These are phyloP conservation scores for Microthyrium microscopicum DNA, from an alignment of 2,329 filamentous ascomycete genomes.

Conservation along the genomic window DNA sequence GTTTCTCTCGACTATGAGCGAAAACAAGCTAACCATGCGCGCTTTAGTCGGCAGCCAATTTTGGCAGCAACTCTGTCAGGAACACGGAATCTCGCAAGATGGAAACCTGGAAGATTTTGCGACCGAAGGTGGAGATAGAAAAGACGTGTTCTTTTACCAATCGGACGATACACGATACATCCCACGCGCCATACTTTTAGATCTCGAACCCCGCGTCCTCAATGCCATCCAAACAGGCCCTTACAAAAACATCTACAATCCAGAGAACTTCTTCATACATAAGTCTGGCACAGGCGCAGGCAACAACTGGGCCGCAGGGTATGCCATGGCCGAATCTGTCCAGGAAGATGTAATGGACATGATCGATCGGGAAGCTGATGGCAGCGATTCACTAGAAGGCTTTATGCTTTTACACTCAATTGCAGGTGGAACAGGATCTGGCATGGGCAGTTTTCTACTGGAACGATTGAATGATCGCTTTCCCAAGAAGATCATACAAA, in stretches of 20 bases:
- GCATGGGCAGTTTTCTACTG: constrained; percentile 85
- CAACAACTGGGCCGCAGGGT: constrained; percentile 97
- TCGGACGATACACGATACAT: constrained; percentile 98
- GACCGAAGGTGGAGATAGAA: constrained; percentile 91
- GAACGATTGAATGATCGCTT: constrained; percentile 94
- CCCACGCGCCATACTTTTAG: constrained; percentile 83
- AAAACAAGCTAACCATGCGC: constrained; percentile 17
- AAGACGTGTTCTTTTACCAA: constrained; percentile 98
- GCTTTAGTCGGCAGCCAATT: constrained; percentile 79
- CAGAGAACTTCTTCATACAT: constrained; percentile 95
- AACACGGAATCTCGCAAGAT: constrained; percentile 95
- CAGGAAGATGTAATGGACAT: constrained; percentile 98
- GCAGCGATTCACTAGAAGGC: constrained; percentile 91
- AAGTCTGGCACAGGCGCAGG: constrained; percentile 87
- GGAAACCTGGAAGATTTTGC: constrained; percentile 96
- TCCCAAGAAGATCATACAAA: constrained; percentile 97
- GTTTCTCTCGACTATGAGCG: constrained; percentile 8
- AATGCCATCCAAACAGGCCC: constrained; percentile 83
- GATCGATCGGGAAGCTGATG: constrained; percentile 96
- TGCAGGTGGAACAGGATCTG: constrained; percentile 88
- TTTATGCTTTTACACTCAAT: constrained; percentile 99
- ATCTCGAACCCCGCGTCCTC: constrained; percentile 85
- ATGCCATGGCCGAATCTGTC: constrained; percentile 78
- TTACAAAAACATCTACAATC: constrained; percentile 98
- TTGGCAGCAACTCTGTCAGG: constrained; percentile 96